Conservation (phyloP, 768 basidiomycete genomes). For the Vishniacozyma victoriae region DNA sequence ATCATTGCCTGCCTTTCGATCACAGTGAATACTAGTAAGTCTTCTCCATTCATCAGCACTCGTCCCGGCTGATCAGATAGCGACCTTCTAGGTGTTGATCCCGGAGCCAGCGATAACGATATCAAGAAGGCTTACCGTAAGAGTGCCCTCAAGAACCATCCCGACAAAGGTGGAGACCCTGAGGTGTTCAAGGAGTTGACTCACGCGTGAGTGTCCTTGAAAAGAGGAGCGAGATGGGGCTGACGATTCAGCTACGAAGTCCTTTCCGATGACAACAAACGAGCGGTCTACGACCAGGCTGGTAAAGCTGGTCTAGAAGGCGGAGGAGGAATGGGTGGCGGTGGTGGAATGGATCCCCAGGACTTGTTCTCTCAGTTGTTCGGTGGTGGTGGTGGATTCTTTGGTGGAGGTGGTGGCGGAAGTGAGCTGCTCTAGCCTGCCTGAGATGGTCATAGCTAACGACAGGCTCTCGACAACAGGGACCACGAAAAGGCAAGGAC, state of each 20-base stretch:
- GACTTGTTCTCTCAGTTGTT: constrained; percentile 97
- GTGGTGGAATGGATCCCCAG: constrained; percentile 79
- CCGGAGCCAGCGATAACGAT: constrained; percentile 71
- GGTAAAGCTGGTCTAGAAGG: constrained; percentile 72
- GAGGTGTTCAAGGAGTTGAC: constrained; percentile 95
- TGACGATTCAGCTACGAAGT: constrained; percentile 69
- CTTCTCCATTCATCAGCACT: not conserved
- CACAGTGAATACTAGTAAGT: constrained; percentile 44
- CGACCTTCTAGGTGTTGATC: constrained; percentile 80
- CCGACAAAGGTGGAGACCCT: constrained; percentile 89
- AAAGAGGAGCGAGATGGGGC: constrained; percentile 3
- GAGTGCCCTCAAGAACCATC: constrained; percentile 42
- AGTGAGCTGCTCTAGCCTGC: not conserved
- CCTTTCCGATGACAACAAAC: constrained; percentile 64
- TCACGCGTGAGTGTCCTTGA: constrained; percentile 11
- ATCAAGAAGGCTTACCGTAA: constrained; percentile 86
- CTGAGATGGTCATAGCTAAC: not conserved
- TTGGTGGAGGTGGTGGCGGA: constrained; percentile 54
- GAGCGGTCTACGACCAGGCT: constrained; percentile 65
- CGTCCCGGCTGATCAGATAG: constrained; percentile 49
- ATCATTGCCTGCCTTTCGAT: not conserved
- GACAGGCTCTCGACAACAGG: constrained; percentile 13
- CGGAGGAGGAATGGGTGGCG: constrained; percentile 43
- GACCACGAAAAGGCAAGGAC: constrained; percentile 88
- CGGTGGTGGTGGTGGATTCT: constrained; percentile 51